A percentile compares a stretch with the other conserved stretches of the same genome.
Conservation (phyloP, 768 basidiomycete species). For the Rhodotorula kratochvilovae region DNA sequence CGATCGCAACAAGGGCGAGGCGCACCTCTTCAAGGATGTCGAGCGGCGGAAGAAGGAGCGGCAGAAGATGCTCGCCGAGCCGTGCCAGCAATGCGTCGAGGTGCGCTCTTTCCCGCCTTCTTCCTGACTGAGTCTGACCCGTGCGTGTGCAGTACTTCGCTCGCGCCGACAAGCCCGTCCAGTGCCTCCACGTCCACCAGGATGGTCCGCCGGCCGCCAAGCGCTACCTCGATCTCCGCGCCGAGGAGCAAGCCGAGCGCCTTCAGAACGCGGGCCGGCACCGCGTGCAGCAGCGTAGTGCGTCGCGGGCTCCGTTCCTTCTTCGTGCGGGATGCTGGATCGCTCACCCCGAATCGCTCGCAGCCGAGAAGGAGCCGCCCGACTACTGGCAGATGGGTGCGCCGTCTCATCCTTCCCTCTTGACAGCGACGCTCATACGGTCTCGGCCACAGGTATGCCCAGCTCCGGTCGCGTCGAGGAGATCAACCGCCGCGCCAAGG, state of each 20-base stretch:
- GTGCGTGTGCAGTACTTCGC: not conserved
- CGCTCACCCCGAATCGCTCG: conserved; percentile 56
- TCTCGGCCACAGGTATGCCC: not conserved
- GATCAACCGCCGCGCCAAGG: not conserved
- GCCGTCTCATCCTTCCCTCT: not conserved
- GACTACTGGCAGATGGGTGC: conserved; percentile 59
- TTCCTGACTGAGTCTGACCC: not conserved
- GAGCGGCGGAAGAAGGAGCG: conserved; percentile 65
- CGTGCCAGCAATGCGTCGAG: conserved; percentile 76
- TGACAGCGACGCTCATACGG: not conserved
- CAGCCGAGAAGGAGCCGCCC: conserved; percentile 68
- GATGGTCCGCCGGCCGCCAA: not conserved
- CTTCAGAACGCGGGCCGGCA: conserved; percentile 53
- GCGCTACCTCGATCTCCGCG: conserved; percentile 52
- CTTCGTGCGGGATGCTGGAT: not conserved
- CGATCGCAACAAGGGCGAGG: conserved; percentile 60
- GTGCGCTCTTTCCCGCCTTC: conserved; percentile 51
- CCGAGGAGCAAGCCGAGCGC: conserved; percentile 68
- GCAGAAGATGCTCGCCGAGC: conserved; percentile 63
- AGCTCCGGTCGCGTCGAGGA: not conserved
- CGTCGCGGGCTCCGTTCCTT: conserved; percentile 53
- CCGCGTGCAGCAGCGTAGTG: not conserved
- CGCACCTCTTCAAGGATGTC: conserved; percentile 65
- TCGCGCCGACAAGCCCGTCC: not conserved
- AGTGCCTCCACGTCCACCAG: not conserved